Evolutionary conservation across 2,329 filamentous ascomycete species (phyloP), one percentile per base, ranked within the genome.

Genomic region (Botrytis paeoniae): DNA sequence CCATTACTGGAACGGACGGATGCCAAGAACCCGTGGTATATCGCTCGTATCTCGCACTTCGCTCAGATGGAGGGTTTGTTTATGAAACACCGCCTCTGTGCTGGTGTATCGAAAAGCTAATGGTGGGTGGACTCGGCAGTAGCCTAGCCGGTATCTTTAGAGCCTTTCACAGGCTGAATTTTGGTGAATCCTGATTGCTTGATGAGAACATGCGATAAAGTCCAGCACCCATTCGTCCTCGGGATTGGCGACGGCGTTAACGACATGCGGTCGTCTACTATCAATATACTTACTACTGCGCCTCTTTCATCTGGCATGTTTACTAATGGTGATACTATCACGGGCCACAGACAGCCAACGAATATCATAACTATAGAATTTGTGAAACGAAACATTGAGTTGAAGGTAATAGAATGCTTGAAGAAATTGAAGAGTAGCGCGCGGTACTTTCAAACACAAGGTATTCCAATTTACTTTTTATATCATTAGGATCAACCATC

Each of bases 321-420:
- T 39, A n/a, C 59, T 70, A 29, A 51, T 35, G 10, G n/a, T 39
- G 18, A 25, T 39, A 65, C 20, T 39, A 43, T 60, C 66, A 43
- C 45, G 37, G 48, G 25, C 29, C 32, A 62, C 65, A 22, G 59
- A 29, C 59, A 54, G 43, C 69, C 59, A 63, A 71, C 35, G 22
- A 29, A 65, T 32, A 32, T 22, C 39, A 39, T 18, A 25, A 39
- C n/a, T 22, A 18, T 29, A 32, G n/a, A 37, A 48, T 32, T n/a
- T 65, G 57, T 71, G 69, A 54, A 71, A 65, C 69, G 25, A 64
- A 71, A 70, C 54, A 70, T 51, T 37, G 20, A 39, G 43, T 29
- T 51, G 20, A 7, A 51, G 25, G 4, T n/a, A 43, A 63, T 35
- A 41, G 10, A 32, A n/a, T 41, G n/a, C 48, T 39, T 57, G 29